These are phyloP conservation scores for Neonectria coccinea DNA, from an alignment of 2,329 filamentous ascomycete genomes.

Conservation along the genomic window DNA sequence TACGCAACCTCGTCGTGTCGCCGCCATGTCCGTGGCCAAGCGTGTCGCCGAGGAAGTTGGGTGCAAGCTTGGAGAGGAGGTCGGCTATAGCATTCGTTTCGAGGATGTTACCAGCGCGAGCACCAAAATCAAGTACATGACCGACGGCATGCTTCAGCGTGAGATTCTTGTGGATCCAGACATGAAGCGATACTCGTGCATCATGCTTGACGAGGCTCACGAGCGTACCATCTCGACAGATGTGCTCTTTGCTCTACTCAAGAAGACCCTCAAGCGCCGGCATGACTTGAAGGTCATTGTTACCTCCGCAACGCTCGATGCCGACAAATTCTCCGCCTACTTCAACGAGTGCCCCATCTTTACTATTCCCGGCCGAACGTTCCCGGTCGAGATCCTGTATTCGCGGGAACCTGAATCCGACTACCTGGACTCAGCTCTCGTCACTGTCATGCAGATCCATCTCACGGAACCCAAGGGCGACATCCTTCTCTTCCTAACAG, in stretches of 20 bases:
- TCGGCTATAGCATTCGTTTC: constrained; percentile 97
- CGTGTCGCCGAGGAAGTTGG: constrained; percentile 97
- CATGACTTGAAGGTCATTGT: constrained; percentile 95
- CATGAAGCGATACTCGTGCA: constrained; percentile 89
- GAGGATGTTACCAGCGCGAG: constrained; percentile 90
- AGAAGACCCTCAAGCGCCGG: constrained; percentile 88
- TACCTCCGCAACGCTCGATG: constrained; percentile 94
- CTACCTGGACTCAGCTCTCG: constrained; percentile 92
- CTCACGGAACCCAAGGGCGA: constrained; percentile 92
- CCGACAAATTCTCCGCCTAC: constrained; percentile 96
- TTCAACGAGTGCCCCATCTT: constrained; percentile 98
- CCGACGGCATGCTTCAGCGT: constrained; percentile 96
- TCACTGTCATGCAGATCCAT: constrained; percentile 98
- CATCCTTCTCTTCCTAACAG: constrained; percentile 96
- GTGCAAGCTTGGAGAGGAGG: constrained; percentile 88
- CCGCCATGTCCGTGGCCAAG: constrained; percentile 97
- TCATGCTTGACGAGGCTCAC: constrained; percentile 98
- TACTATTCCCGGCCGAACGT: constrained; percentile 94
- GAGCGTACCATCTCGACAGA: constrained; percentile 97
- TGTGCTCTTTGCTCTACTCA: constrained; percentile 91
- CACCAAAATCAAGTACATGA: constrained; percentile 99
- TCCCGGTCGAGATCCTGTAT: constrained; percentile 95
- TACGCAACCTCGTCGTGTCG: constrained; percentile 95
- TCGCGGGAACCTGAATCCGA: constrained; percentile 95
- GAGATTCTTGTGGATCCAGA: constrained; percentile 95